Conservation (phyloP, 106 monocot species). For the Vanilla planifolia region DNA sequence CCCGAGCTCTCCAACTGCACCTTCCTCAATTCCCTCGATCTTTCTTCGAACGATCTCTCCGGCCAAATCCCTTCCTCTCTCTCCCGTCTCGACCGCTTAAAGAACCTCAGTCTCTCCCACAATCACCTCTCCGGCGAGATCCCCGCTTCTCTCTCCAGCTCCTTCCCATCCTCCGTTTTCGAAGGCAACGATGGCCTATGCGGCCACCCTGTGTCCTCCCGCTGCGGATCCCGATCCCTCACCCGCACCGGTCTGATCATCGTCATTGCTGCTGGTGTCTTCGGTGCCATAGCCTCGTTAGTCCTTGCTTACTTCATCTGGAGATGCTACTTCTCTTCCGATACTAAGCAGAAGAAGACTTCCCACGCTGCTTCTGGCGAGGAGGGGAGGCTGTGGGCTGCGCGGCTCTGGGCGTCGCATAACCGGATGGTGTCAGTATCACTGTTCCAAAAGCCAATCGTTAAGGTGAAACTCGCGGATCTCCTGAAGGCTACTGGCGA, state of each 20-base stretch:
- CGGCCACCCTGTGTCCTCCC: slow-evolving; percentile 13
- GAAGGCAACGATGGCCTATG: slow-evolving; percentile 14
- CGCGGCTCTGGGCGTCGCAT: slow-evolving; percentile 7
- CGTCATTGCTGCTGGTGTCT: slow-evolving; percentile 15
- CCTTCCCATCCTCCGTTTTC: slow-evolving; percentile 5
- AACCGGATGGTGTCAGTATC: slow-evolving; percentile 14
- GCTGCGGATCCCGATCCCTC: slow-evolving; percentile 8
- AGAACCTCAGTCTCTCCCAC: slow-evolving; percentile 7
- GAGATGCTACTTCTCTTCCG: slow-evolving; percentile 12
- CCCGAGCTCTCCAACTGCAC: slow-evolving; percentile 27
- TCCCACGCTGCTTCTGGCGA: background rate
- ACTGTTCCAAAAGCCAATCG: slow-evolving; percentile 41
- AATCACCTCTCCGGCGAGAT: slow-evolving; percentile 21
- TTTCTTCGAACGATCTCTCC: slow-evolving; percentile 13
- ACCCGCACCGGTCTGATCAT: slow-evolving; percentile 12
- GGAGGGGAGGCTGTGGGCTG: background rate
- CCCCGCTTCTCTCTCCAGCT: slow-evolving; percentile 2
- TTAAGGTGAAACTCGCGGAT: slow-evolving; percentile 53
- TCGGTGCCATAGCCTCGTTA: slow-evolving; percentile 9
- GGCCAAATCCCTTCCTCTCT: slow-evolving; percentile 19
- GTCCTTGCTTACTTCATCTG: slow-evolving; percentile 12
- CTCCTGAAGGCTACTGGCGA: slow-evolving; percentile 47
- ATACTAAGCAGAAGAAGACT: background rate
- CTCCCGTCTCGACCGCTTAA: slow-evolving; percentile 6
- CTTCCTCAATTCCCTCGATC: slow-evolving; percentile 16